phyloP scores from a whole-genome alignment of 768 basidiomycete genomes.

The Russula abietina region DNA sequence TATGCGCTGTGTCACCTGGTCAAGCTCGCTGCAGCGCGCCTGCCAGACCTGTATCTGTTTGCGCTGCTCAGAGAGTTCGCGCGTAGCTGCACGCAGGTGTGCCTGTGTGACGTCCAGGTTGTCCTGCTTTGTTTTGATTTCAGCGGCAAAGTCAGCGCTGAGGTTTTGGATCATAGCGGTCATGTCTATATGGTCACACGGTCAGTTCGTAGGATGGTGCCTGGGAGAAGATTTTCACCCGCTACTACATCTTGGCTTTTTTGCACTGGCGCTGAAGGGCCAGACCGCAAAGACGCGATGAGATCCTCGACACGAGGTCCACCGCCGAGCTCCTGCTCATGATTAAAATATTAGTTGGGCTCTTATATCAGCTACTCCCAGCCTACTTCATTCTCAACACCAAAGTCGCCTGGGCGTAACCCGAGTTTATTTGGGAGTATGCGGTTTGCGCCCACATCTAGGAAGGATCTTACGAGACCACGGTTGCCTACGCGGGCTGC shows the following conservation, averaged over 20 bases:
- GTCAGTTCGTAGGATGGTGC: constrained; percentile 17
- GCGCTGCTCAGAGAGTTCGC: constrained; percentile 85
- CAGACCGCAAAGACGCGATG: constrained; percentile 64
- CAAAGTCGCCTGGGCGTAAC: constrained; percentile 89
- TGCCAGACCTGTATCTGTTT: constrained; percentile 79
- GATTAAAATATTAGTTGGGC: constrained; percentile 14
- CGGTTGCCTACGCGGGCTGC: constrained; percentile 91
- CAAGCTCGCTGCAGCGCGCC: constrained; percentile 64
- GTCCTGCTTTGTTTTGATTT: constrained; percentile 84
- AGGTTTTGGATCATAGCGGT: constrained; percentile 77
- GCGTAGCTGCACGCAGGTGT: constrained; percentile 83
- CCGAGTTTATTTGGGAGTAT: constrained; percentile 88
- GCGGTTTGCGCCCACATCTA: constrained; percentile 92
- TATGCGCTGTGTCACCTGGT: constrained; percentile 72
- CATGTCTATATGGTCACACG: constrained; percentile 56
- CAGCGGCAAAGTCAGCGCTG: constrained; percentile 69
- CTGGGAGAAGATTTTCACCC: constrained; percentile 38
- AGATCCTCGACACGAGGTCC: constrained; percentile 74
- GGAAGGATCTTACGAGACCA: constrained; percentile 73
- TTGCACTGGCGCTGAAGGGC: constrained; percentile 71
- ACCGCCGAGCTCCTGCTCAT: constrained; percentile 56
- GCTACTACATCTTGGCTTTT: constrained; percentile 84
- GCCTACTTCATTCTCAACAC: constrained; percentile 83
- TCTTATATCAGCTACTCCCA: neutral
- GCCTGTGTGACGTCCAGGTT: constrained; percentile 81